Evolutionary conservation across 805 yeast species (phyloP).

Genomic region (Hanseniaspora meyeri): DNA sequence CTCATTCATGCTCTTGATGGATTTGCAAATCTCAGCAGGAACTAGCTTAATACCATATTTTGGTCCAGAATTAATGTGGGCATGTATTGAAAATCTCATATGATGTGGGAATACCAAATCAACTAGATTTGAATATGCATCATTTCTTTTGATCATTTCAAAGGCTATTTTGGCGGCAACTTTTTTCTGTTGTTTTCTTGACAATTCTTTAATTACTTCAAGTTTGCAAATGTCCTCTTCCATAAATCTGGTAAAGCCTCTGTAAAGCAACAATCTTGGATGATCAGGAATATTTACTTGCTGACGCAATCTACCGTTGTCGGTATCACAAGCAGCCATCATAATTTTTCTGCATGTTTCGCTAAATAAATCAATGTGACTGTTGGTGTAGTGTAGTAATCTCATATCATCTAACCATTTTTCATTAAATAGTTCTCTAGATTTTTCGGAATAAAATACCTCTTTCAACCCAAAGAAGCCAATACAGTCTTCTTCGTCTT

Average conservation of each 20-base stretch:
- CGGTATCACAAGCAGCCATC: slow-evolving; percentile 37
- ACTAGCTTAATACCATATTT: slow-evolving; percentile 46
- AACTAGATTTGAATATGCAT: slow-evolving; percentile 52
- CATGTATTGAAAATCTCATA: slow-evolving; percentile 48
- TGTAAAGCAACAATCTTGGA: slow-evolving; percentile 39
- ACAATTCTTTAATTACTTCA: slow-evolving; percentile 29
- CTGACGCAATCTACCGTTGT: slow-evolving; percentile 52
- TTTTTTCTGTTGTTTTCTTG: slow-evolving; percentile 41
- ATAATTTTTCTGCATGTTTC: slow-evolving; percentile 32
- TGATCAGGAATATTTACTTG: slow-evolving; percentile 47
- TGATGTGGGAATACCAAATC: slow-evolving; percentile 50
- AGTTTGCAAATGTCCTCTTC: slow-evolving; percentile 41
- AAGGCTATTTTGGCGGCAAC: slow-evolving; percentile 43
- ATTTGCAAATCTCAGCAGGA: slow-evolving; percentile 33
- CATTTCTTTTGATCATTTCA: slow-evolving; percentile 54
- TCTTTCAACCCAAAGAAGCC: slow-evolving; percentile 35
- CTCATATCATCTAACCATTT: slow-evolving; percentile 24
- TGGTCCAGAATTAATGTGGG: slow-evolving; percentile 48
- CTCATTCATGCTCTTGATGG: slow-evolving; percentile 33
- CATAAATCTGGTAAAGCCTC: slow-evolving; percentile 53
- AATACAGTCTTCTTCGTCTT: slow-evolving; percentile 23
- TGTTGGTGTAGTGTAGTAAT: slow-evolving; percentile 30
- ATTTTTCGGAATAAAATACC: slow-evolving; percentile 27
- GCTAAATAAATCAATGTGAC: slow-evolving; percentile 29
- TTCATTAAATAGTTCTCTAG: slow-evolving; percentile 22